Evolutionary conservation across 257 asterid genomes (phyloP).

Genomic region (Nicotiana knightiana): DNA sequence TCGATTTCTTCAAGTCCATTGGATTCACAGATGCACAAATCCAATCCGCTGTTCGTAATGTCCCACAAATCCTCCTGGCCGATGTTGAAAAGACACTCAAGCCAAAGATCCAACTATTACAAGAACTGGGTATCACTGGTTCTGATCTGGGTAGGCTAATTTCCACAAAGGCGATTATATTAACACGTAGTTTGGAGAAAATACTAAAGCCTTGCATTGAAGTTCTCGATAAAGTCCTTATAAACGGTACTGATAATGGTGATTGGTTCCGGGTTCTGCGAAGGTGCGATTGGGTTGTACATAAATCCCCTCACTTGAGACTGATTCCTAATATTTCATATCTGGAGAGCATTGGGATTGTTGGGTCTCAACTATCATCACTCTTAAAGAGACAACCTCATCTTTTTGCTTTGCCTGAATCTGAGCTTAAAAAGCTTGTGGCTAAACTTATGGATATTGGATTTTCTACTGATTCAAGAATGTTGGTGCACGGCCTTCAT

Average conservation of each 20-base stretch:
- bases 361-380: constrained; percentile 20
- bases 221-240: constrained; percentile 13
- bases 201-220: constrained; percentile 19
- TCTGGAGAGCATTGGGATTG: constrained; percentile 28
- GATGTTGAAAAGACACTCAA: constrained; percentile 25
- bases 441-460: constrained; percentile 20
- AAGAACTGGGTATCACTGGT: constrained; percentile 32
- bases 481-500: constrained; percentile 23
- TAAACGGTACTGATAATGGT: constrained; percentile 3
- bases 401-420: constrained; percentile 9
- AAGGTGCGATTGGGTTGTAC: constrained; percentile 14
- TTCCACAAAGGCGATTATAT: constrained; percentile 10
- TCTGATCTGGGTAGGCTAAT: constrained; percentile 18
- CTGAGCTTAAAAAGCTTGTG: constrained; percentile 18
- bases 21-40: constrained; percentile 23
- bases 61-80: constrained; percentile 18
- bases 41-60: background rate
- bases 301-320: background rate
- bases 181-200: constrained; percentile 20
- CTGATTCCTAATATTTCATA: constrained; percentile 22
- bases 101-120: constrained; percentile 27
- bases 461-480: constrained; percentile 22
- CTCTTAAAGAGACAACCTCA: constrained; percentile 21
- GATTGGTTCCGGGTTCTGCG: constrained; percentile 15
- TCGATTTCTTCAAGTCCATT: constrained; percentile 6